These are phyloP conservation scores for Verticillium dahliae DNA, from an alignment of 2,329 filamentous ascomycete species.

Conservation along the genomic window DNA sequence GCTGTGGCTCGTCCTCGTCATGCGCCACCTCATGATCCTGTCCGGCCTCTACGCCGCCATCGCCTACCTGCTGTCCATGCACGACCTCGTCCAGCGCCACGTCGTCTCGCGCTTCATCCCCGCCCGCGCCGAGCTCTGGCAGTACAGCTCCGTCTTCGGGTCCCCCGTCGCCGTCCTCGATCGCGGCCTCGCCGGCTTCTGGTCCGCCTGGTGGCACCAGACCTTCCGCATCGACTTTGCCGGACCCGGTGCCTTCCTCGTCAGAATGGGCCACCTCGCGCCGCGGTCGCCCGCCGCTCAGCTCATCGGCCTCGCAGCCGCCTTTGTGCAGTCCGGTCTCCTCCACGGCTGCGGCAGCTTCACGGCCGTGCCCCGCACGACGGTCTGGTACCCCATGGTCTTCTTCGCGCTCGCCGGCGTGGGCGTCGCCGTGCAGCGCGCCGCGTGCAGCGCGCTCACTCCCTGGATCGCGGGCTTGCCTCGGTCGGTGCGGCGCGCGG, in stretches of 20 bases:
- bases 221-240: constrained; percentile 71
- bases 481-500: constrained; percentile 34
- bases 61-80: constrained; percentile 50
- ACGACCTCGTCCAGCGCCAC: constrained; percentile 49
- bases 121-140: constrained; percentile 42
- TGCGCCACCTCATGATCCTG: constrained; percentile 51
- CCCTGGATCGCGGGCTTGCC: constrained; percentile 31
- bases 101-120: constrained; percentile 46
- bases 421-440: constrained; percentile 57
- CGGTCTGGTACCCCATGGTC: constrained; percentile 44
- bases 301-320: constrained; percentile 33
- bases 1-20: constrained; percentile 38
- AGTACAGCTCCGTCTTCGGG: constrained; percentile 50
- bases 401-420: constrained; percentile 70
- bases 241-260: constrained; percentile 47
- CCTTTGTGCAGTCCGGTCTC: constrained; percentile 60
- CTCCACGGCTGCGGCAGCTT: constrained; percentile 68
- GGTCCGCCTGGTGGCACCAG: constrained; percentile 89
- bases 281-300: constrained; percentile 22
- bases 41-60: constrained; percentile 52
- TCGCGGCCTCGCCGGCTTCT: constrained; percentile 70
- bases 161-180: constrained; percentile 49
- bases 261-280: constrained; percentile 29
- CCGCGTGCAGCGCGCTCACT: constrained; percentile 25
- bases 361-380: constrained; percentile 50